Percentiles rank a stretch among this genome's conserved stretches.
Conservation (phyloP, 2,329 filamentous ascomycete species). For the Zasmidium cellare region DNA sequence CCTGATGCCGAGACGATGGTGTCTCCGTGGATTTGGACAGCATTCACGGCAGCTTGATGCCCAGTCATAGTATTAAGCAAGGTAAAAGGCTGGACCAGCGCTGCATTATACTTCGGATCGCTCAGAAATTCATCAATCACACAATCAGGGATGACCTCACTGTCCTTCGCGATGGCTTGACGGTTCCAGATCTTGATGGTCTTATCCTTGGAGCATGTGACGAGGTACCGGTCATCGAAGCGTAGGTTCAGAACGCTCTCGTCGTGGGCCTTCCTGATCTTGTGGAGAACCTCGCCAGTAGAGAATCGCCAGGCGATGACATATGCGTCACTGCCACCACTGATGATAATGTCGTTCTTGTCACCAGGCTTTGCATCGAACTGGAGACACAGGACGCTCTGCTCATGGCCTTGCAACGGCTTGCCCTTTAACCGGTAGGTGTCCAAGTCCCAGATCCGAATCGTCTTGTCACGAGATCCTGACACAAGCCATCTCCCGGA, state of each 20-base stretch:
- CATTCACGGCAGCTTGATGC: conserved; percentile 90
- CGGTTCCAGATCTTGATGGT: conserved; percentile 96
- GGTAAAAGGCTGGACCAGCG: conserved; percentile 64
- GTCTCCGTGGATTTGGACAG: conserved; percentile 82
- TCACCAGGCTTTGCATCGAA: conserved; percentile 75
- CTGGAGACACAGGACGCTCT: conserved; percentile 90
- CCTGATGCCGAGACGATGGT: conserved; percentile 94
- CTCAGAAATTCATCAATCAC: conserved; percentile 41
- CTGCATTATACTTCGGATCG: conserved; percentile 41
- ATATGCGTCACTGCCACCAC: conserved; percentile 87
- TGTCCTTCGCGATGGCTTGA: conserved; percentile 56
- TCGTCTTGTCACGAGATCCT: conserved; percentile 82
- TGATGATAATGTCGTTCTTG: conserved; percentile 88
- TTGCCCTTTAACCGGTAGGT: conserved; percentile 72
- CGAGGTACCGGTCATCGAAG: conserved; percentile 86
- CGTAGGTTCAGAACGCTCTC: conserved; percentile 93
- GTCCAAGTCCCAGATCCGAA: conserved; percentile 87
- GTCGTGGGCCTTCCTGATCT: conserved; percentile 72
- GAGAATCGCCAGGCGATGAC: conserved; percentile 94
- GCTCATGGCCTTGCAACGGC: conserved; percentile 75
- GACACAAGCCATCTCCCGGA: conserved; percentile 84
- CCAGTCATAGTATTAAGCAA: conserved; percentile 79
- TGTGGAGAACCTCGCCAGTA: conserved; percentile 78
- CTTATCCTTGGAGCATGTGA: conserved; percentile 97
- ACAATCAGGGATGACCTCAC: conserved; percentile 33